phyloP scores from a whole-genome alignment of 164 flowering plant genomes.

The Stephania yunnanensis region DNA sequence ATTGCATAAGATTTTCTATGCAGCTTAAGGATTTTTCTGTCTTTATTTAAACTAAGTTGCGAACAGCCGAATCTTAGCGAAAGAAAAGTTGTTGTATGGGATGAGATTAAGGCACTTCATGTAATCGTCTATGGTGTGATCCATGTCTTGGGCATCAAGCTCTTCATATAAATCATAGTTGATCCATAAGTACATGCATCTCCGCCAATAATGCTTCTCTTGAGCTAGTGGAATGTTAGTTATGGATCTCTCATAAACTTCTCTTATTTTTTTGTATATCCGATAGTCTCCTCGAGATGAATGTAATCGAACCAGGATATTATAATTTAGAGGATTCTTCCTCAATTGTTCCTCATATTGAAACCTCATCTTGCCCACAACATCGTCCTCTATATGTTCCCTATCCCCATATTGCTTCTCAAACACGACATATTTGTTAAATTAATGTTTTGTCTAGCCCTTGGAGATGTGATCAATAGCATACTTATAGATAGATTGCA shows the following conservation, averaged over 20 bases:
- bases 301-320: constrained; percentile 86
- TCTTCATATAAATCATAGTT: constrained; percentile 91
- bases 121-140: constrained; percentile 71
- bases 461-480: constrained; percentile 87
- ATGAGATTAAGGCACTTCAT: constrained; percentile 77
- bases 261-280: constrained; percentile 64
- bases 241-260: constrained; percentile 85
- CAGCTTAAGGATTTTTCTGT: constrained; percentile 67
- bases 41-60: constrained; percentile 94
- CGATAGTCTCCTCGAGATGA: constrained; percentile 71
- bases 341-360: constrained; percentile 89
- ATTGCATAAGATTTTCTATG: constrained; percentile 66
- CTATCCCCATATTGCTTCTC: constrained; percentile 91
- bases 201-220: constrained; percentile 96
- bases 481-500: constrained; percentile 81
- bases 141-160: constrained; percentile 73
- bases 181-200: constrained; percentile 90
- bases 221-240: constrained; percentile 90
- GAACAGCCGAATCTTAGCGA: constrained; percentile 87
- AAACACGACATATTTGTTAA: constrained; percentile 79
- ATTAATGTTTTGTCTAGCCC: constrained; percentile 80
- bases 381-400: constrained; percentile 92
- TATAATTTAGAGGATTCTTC: constrained; percentile 80
- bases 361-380: constrained; percentile 89
- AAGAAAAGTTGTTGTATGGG: constrained; percentile 82